Evolutionary conservation across 2,329 filamentous ascomycete species (phyloP), one percentile per base, ranked within the genome.

Genomic region (Trichoderma arundinaceum): DNA sequence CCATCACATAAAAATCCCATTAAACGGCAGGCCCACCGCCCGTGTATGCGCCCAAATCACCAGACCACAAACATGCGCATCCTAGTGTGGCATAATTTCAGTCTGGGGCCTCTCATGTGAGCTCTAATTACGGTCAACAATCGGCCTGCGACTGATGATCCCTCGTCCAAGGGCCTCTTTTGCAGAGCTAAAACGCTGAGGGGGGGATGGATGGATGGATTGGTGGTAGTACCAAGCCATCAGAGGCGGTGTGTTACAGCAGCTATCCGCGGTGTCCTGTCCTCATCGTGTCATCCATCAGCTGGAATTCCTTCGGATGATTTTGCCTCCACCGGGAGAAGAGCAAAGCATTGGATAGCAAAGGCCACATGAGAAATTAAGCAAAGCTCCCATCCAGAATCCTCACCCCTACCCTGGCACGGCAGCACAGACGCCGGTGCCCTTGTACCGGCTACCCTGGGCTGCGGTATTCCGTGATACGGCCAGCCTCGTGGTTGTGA

Each of bases 401-500:
- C 22, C 7, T 41, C 38, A 41, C 46, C 46, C 58, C 46, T 43
- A 15, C 38, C 59, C 48, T 35, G 39, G 38, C 33, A 19, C 28
- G 9, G 59, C 48, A 52, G 35, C 32, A 35, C n/a, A 33, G 3
- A 43, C 4, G n/a, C 22, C 58, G 4, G 28, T 38, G 17, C 19
- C 32, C 60, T 46, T 63, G 60, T 64, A 48, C 32, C n/a, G 28
- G 38, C 51, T 39, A 39, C 60, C 52, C 49, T 35, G 39, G 41
- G 13, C 60, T 39, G 61, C 52, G 49, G 43, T 57, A 64, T 57
- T 56, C 52, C 61, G 38, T 49, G 43, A 61, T 66, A 49, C 57
- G 43, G 33, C 43, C 49, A 66, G 64, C 64, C 64, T 66, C 19
- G 64, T 56, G 64, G 52, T 43, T 54, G 64, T 66, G 64, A 66